Conservation (phyloP, 768 basidiomycete species). For the Mycena chlorophos region DNA sequence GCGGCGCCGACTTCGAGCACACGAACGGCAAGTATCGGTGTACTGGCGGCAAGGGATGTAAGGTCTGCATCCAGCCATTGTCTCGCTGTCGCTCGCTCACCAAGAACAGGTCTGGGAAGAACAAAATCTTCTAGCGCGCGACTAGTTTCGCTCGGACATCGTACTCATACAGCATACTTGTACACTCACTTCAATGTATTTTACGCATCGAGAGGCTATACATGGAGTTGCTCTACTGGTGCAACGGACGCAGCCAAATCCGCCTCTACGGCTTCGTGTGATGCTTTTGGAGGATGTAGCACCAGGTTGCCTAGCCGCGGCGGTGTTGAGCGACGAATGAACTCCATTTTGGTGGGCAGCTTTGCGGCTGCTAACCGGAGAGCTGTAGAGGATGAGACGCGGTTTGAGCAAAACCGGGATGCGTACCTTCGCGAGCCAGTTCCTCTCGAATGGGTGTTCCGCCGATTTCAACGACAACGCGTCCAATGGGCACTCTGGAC, state of each 20-base stretch:
- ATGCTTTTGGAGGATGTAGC: constrained; percentile 43
- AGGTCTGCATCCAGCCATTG: not conserved
- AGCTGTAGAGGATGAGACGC: constrained; percentile 45
- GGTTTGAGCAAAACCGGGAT: not conserved
- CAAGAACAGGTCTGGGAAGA: constrained; percentile 25
- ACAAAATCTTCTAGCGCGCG: constrained; percentile 19
- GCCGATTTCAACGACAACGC: constrained; percentile 93
- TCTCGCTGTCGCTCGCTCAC: not conserved
- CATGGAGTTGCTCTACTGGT: not conserved
- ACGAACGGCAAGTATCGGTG: constrained; percentile 22
- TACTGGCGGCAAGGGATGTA: constrained; percentile 16
- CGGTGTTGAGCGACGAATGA: constrained; percentile 66
- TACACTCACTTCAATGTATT: not conserved
- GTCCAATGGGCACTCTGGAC: constrained; percentile 76
- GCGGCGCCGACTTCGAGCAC: constrained; percentile 25
- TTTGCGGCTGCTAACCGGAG: constrained; percentile 86
- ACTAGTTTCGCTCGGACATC: constrained; percentile 1
- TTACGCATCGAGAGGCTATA: not conserved
- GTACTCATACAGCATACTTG: too few relatives aligned
- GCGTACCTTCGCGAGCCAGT: constrained; percentile 84
- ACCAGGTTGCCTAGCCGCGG: constrained; percentile 75
- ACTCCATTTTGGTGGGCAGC: constrained; percentile 85
- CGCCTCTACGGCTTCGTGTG: not conserved
- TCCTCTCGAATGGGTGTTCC: constrained; percentile 89
- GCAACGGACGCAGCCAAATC: not conserved